Base-by-base conservation (phyloP, 495 filamentous ascomycete species). In the Friedmanniomyces endolithicus region DNA sequence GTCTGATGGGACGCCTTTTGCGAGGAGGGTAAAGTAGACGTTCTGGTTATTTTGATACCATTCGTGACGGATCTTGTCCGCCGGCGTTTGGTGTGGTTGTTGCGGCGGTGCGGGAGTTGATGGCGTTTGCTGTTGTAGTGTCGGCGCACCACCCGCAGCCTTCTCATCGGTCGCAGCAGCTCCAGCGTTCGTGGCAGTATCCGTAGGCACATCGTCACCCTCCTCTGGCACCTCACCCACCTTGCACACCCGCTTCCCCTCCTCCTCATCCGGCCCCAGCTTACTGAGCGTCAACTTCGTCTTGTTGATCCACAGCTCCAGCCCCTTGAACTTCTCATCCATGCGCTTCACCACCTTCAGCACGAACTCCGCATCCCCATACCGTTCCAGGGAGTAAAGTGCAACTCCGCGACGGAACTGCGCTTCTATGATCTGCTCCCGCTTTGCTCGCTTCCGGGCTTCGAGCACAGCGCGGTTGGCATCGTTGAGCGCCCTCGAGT, bases 361-460 rank as follows among this genome's bases (percentile, higher is more conserved):
- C 41, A 88, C 79, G 61, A 83, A 80, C 48, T 75, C 75, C 12
- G 90, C 81, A 70, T 98, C 87, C 6, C 79, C 89, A 57, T 79
- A 89, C 24, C 80, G 75, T 52, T 78, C 81, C 19, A 89, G 69
- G 45, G 80, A 75, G 66, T 80, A 87, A 9, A 90, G 71, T 6
- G 87, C 76, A 39, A 92, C 78, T 1, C 78, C 86, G 54, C 92
- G 77, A 46, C 92, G 78, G 58, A 95, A 77, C 67, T 97, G 89
- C 7, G 88, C 83, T 23, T 82, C 75, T 12, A 82, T 77, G 65
- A 96, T 90, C 11, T 84, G 74, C 62, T 94, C 87, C 29, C 87
- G 78, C 61, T 85, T 89, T 0, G 77, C 86, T 20, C 92, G 86
- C 47, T 85, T 77, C 19, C 70, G 69, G 3, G 88, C 88, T 7